Percentiles rank a stretch among this genome's conserved stretches.
Evolutionary conservation across 257 asterid genomes (phyloP).

Genomic region (Capsicum baccatum): DNA sequence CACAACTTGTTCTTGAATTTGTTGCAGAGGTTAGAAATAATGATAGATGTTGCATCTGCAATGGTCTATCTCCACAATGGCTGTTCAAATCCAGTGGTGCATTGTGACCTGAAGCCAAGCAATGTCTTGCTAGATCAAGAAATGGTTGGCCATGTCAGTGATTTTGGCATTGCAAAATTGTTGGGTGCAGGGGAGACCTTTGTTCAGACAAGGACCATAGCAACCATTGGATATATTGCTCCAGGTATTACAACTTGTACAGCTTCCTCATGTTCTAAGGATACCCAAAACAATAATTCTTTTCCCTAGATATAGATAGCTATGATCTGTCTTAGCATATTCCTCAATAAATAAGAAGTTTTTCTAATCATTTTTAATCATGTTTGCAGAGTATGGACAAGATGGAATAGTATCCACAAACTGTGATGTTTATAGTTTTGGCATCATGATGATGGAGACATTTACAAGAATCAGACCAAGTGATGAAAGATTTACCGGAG

Average conservation of each 20-base stretch:
- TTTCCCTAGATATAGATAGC: background rate
- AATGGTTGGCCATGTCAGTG: conserved; percentile 19
- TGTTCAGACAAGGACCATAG: background rate
- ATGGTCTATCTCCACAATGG: background rate
- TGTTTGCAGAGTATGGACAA: conserved; percentile 6
- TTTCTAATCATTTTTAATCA: background rate
- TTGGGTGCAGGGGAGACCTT: background rate
- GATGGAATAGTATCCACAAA: conserved; percentile 19
- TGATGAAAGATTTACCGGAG: conserved; percentile 5
- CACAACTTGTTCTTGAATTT: background rate
- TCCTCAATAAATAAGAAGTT: background rate
- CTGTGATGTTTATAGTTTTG: background rate
- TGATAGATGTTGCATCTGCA: conserved; percentile 25
- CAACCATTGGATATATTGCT: conserved; percentile 25
- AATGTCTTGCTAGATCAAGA: conserved; percentile 12
- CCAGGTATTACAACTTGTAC: background rate
- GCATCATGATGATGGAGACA: background rate
- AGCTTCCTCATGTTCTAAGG: background rate
- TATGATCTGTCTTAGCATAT: background rate
- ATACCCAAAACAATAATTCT: background rate
- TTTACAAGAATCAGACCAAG: conserved; percentile 2
- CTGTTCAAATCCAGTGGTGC: background rate
- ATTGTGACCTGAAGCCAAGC: background rate
- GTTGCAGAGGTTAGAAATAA: background rate
- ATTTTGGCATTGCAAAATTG: conserved; percentile 28